These are phyloP conservation scores for Phytophthora ramorum DNA, from an alignment of 352 stramenopile species.

Conservation along the genomic window DNA sequence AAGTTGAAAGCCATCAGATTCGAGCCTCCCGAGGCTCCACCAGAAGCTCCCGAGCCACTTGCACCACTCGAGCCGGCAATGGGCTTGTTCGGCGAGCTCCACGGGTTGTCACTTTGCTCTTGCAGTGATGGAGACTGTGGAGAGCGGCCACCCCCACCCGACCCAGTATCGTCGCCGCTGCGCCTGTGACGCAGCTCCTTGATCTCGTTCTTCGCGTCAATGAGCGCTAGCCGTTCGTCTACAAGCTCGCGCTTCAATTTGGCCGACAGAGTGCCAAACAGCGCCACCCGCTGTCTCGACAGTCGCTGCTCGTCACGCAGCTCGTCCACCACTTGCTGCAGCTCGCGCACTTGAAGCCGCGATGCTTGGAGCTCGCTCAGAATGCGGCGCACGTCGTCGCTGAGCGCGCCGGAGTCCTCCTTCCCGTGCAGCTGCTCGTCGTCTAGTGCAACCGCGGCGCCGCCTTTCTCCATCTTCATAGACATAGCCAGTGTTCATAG, in stretches of 20 bases:
- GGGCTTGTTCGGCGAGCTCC: constrained; percentile 54
- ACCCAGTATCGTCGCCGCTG: constrained; percentile 32
- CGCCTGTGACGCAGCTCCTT: constrained; percentile 53
- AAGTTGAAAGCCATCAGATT: constrained; percentile 71
- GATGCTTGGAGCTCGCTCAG: constrained; percentile 42
- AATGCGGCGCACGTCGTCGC: constrained; percentile 35
- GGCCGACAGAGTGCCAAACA: constrained; percentile 62
- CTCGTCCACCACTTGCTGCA: constrained; percentile 55
- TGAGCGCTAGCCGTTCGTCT: constrained; percentile 77
- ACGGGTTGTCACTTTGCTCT: constrained; percentile 51
- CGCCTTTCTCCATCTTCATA: constrained; percentile 58
- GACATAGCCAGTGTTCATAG: constrained; percentile 53
- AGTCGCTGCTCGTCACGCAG: constrained; percentile 66
- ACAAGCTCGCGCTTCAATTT: constrained; percentile 83
- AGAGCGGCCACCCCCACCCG: constrained; percentile 21
- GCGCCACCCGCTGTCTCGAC: constrained; percentile 51
- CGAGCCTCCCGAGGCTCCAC: constrained; percentile 24
- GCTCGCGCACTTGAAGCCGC: constrained; percentile 39
- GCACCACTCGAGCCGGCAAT: constrained; percentile 24
- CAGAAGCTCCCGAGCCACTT: constrained; percentile 17
- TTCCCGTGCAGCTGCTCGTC: constrained; percentile 44
- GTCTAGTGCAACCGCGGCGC: constrained; percentile 29
- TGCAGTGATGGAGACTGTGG: constrained; percentile 42
- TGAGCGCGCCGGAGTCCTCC: constrained; percentile 27
- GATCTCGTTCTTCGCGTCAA: constrained; percentile 73